Base-by-base conservation (phyloP, 768 basidiomycete species). In the Gloeophyllum trabeum region DNA sequence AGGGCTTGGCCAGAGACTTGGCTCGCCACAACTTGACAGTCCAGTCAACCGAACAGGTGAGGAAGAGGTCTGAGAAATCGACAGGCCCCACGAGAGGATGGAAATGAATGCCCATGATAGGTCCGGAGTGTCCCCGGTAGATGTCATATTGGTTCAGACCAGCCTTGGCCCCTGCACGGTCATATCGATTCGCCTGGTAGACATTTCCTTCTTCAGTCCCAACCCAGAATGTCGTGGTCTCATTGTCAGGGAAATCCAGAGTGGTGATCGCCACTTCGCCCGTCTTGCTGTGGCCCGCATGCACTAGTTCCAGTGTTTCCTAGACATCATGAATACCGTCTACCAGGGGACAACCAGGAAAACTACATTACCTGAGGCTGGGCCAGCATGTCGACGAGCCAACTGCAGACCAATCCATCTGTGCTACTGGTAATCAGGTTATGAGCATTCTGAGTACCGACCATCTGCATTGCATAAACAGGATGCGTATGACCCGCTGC, bases 171-270 rank as follows among this genome's bases (percentile, higher is more conserved):
- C 94, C 92, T 0, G 96, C 96, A 14, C 96, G 84, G 57, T 98
- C 96, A 57, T 96, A 92, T 28, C 96, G 76, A 58, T 98, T 90
- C 2, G 94, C 94, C 55, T 93, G 90, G 57, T 97, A 98, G 18
- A 99, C 75, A 50, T 88, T 89, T 5, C 96, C 96, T 64, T 99
- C 96, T 60, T 99, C 96, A 3, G 96, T 99, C 0, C 96, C 96
- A 18, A 96, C 85, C 80, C 86, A 94, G 65, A 98, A 96, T 7
- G 91, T 90, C 1, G 92, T 87, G 2, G 93, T 94, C 62, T 98
- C 96, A 55, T 89, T 93, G 52, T 88, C 83, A 0, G 94, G 91
- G 63, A 98, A 97, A 56, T 94, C 90, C 24, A 98, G 70, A 0
- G 82, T 75, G 0, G 96, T 98, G 47, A 98, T 86, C 2, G 92